Evolutionary conservation across 129 eudicot genomes (phyloP).

Genomic region (Helichrysum umbraculigerum): DNA sequence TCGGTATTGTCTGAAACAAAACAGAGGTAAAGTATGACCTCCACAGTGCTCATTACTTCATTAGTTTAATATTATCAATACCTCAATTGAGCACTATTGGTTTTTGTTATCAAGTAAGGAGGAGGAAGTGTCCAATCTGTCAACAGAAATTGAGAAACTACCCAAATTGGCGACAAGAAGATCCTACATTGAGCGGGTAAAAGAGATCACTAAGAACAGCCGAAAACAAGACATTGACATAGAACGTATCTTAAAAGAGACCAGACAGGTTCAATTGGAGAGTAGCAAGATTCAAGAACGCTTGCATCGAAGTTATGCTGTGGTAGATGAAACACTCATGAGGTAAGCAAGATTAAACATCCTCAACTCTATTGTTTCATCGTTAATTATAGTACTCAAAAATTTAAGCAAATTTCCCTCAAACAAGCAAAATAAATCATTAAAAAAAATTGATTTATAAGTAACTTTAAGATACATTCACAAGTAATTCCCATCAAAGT

Average conservation of each 20-base stretch:
- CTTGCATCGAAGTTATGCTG: slow-evolving; percentile 73
- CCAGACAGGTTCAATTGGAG: slow-evolving; percentile 81
- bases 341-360: slow-evolving; percentile 33
- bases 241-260: slow-evolving; percentile 69
- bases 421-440: no score
- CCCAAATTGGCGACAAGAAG: slow-evolving; percentile 54
- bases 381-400: neutral
- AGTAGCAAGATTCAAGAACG: slow-evolving; percentile 81
- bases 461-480: no score
- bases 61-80: slow-evolving; percentile 8
- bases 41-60: neutral
- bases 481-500: no score
- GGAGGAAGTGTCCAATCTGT: slow-evolving; percentile 52
- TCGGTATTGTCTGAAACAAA: slow-evolving; percentile 50
- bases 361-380: neutral
- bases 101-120: slow-evolving; percentile 44
- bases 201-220: slow-evolving; percentile 81
- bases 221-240: slow-evolving; percentile 74
- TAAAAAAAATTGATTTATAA: no score
- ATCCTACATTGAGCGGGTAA: slow-evolving; percentile 64
- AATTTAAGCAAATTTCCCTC: no score
- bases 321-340: slow-evolving; percentile 65
- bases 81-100: neutral
- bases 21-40: slow-evolving; percentile 43
- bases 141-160: slow-evolving; percentile 58